These are phyloP conservation scores for Komagataella populi DNA, from an alignment of 805 yeast species.

Conservation along the genomic window DNA sequence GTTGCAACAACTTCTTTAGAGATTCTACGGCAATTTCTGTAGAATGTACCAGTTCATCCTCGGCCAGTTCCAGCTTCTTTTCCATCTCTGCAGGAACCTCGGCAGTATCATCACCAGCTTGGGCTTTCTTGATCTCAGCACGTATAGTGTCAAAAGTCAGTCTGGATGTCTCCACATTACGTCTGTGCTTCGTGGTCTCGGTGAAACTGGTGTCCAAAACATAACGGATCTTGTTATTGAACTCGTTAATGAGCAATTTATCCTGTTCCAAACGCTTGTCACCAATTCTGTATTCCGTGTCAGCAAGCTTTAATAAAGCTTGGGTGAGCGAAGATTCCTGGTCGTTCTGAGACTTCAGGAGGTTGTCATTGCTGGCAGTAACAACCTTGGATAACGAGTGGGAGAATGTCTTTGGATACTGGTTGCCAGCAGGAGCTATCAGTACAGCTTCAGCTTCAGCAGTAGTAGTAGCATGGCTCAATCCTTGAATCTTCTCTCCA, in stretches of 20 bases:
- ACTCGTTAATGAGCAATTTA: slow-evolving; percentile 39
- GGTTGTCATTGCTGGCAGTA: slow-evolving; percentile 25
- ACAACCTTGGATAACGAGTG: slow-evolving; percentile 56
- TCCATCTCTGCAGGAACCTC: slow-evolving; percentile 36
- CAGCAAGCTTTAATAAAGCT: slow-evolving; percentile 40
- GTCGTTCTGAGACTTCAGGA: background rate
- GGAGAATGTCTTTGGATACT: slow-evolving; percentile 56
- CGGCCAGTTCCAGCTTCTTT: slow-evolving; percentile 40
- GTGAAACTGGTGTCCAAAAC: slow-evolving; percentile 45
- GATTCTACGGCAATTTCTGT: slow-evolving; percentile 68
- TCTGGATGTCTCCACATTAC: slow-evolving; percentile 57
- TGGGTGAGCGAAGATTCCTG: slow-evolving; percentile 24
- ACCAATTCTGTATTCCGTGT: slow-evolving; percentile 49
- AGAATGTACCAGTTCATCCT: slow-evolving; percentile 71
- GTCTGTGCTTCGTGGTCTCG: slow-evolving; percentile 46
- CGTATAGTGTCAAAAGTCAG: slow-evolving; percentile 58
- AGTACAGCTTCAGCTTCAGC: slow-evolving; percentile 52
- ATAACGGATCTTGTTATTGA: slow-evolving; percentile 41
- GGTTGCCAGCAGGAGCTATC: slow-evolving; percentile 17
- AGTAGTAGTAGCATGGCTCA: slow-evolving; percentile 51
- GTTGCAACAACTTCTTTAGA: slow-evolving; percentile 61
- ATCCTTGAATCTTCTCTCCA: slow-evolving; percentile 40
- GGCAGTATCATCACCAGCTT: slow-evolving; percentile 20
- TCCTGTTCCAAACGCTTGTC: slow-evolving; percentile 61
- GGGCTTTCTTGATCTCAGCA: slow-evolving; percentile 31